phyloP scores from a whole-genome alignment of 352 stramenopile genomes.

The Phytophthora constricta region DNA sequence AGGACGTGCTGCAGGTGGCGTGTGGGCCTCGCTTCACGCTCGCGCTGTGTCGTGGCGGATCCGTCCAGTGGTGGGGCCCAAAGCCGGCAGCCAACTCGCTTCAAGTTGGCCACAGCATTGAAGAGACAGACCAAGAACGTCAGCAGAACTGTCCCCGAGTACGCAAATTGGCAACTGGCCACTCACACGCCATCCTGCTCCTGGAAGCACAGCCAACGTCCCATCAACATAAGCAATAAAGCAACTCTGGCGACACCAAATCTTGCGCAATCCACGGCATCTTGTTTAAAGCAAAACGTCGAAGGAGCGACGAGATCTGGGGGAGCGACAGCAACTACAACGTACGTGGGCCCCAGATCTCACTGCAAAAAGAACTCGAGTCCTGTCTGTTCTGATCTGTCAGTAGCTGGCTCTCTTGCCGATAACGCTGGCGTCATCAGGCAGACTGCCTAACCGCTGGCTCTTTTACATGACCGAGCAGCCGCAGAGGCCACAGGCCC shows the following conservation, averaged over 20 bases:
- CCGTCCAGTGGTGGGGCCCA: conserved; percentile 64
- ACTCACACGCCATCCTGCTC: conserved; percentile 41
- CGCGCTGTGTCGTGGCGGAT: conserved; percentile 46
- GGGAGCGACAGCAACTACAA: neutral
- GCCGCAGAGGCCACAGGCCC: conserved; percentile 57
- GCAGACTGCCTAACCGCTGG: no score
- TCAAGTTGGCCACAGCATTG: conserved; percentile 9
- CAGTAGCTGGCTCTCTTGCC: neutral
- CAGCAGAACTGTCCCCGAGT: conserved; percentile 16
- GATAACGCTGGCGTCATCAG: neutral
- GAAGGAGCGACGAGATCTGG: conserved; percentile 25
- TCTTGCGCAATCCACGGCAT: conserved; percentile 32
- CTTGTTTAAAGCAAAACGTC: conserved; percentile 39
- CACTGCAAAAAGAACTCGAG: neutral
- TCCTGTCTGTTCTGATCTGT: no score
- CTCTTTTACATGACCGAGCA: conserved; percentile 69
- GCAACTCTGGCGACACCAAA: conserved; percentile 1
- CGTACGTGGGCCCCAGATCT: neutral
- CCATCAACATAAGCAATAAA: neutral
- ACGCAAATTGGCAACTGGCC: conserved; percentile 29
- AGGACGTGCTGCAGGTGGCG: conserved; percentile 42
- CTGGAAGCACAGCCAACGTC: conserved; percentile 9
- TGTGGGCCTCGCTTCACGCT: conserved; percentile 67
- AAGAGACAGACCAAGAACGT: conserved; percentile 25
- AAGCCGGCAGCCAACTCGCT: conserved; percentile 8